Evolutionary conservation across 805 yeast species (phyloP), one percentile per base, ranked within the genome.

Genomic region (Metschnikowia cerradonensis): DNA sequence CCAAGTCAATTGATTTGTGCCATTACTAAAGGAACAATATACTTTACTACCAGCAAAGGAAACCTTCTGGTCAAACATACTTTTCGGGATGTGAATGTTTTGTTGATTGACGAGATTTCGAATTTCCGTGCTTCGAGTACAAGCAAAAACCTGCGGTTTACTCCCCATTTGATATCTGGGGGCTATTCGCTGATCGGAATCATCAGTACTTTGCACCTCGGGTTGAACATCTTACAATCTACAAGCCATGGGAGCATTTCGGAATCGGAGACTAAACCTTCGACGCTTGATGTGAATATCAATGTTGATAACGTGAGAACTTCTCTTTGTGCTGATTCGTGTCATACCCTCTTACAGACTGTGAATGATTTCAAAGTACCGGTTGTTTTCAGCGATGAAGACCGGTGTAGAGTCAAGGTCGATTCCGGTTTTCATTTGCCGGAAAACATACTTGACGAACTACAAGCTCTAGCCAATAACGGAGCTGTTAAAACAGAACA

Each of bases 281-380:
- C 79, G 0, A 40, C 67, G 1, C 48, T 78, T 2, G 80, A 76
- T 45, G 41, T 83, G 31, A 78, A 77, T 43, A 60, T 83, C 8
- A 75, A 74, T 47, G 55, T 80, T 6, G 87, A 81, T 50, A 68
- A 69, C 15, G 63, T 78, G 14, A 72, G 68, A 19, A 42, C 85
- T 1, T 83, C 82, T 23, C 51, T 84, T 2, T 90, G 97, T 70
- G 92, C 96, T 1, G 98, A 91, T 63, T 89, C 97, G 0, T 76
- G 83, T 0, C 86, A 88, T 59, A 80, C 92, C 11, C 65, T 91
- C 39, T 53, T 82, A 2, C 95, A 86, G 54, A 60, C 88, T 7
- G 55, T 84, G 8, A 83, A 80, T 52, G 96, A 90, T 60, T 70
- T 91, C 58, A 88, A 86, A 58, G 81, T 80, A 13, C 90, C 91